Evolutionary conservation across 192 early-diverging fungal genomes (phyloP), one percentile per base, ranked within the genome.

Genomic region (Gonapodya sp.): DNA sequence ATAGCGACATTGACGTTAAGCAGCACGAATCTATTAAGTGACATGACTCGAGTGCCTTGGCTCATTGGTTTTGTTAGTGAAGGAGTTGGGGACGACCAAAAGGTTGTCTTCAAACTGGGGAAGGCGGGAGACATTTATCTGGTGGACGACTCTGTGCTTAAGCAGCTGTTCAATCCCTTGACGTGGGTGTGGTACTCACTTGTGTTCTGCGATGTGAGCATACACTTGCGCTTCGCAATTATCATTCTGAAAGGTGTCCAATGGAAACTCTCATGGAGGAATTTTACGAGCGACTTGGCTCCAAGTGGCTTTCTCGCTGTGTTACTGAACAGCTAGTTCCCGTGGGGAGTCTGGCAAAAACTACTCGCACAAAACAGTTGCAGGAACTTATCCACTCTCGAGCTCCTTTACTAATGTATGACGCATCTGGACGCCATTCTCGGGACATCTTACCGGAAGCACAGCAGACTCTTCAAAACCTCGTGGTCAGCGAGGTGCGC

Each of bases 321-420:
- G 82, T 89, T 81, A 92, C 87, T 82, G 64, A 78, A n/a, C 82
- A 85, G 18, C 85, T 96, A 18, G 94, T 94, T 0, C 89, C 91
- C 37, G 82, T 77, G 80, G 14, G 92, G 92, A 87, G 83, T 96
- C 30, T 88, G 90, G n/a, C 85, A 80, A 78, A 88, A 2, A 92
- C 91, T 0, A 77, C 80, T 0, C 80, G 85, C 36, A 87, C 92
- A 8, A 80, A 85, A 64, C 82, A 82, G 32, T 79, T 96, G 35
- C 88, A 94, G 78, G 82, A 86, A 35, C 74, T 91, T 31, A 93
- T 97, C 35, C 84, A 86, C 30, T 89, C 94, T 80, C 91, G 96
- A 0, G 93, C 95, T 31, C 90, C 92, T 0, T 86, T 97, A 1
- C 88, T 97, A 30, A 80, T 94, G 14, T 91, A 94, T 84, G 92